Conservation (phyloP, 331 rosid genomes). For the Spiraea crenata region DNA sequence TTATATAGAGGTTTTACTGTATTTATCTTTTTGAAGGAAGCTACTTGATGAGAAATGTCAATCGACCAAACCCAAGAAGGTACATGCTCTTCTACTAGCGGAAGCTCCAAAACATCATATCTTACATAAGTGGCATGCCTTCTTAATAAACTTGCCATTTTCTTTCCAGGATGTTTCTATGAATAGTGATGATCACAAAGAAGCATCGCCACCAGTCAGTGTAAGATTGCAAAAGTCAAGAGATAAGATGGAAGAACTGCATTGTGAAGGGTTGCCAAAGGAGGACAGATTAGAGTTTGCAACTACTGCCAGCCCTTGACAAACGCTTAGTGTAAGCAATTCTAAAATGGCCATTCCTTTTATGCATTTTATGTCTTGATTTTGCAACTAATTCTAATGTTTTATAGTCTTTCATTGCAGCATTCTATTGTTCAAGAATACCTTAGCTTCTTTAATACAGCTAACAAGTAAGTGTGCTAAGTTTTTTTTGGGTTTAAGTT, state of each 20-base stretch:
- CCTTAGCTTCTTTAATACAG: conserved; percentile 65
- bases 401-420: conserved; percentile 43
- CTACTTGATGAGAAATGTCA: too few relatives aligned
- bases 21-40: too few relatives aligned
- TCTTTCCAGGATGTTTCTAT: conserved; percentile 32
- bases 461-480: conserved; percentile 63
- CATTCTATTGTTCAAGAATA: conserved; percentile 56
- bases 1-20: too few relatives aligned
- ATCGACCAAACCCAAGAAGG: too few relatives aligned
- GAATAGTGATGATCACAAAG: conserved; percentile 26
- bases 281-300: conserved; percentile 37
- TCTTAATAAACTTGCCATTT: not conserved
- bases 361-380: not conserved
- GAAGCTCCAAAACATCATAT: conserved; percentile 5
- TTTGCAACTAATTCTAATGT: conserved; percentile 11
- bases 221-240: conserved; percentile 58
- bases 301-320: conserved; percentile 67
- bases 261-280: conserved; percentile 26
- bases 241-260: conserved; percentile 32
- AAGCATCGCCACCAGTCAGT: conserved; percentile 66
- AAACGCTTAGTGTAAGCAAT: conserved; percentile 38
- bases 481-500: not conserved
- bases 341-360: conserved; percentile 30
- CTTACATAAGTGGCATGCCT: not conserved
- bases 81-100: too few relatives aligned